Evolutionary conservation across 768 basidiomycete species (phyloP).

Genomic region (Clathrus columnatus): DNA sequence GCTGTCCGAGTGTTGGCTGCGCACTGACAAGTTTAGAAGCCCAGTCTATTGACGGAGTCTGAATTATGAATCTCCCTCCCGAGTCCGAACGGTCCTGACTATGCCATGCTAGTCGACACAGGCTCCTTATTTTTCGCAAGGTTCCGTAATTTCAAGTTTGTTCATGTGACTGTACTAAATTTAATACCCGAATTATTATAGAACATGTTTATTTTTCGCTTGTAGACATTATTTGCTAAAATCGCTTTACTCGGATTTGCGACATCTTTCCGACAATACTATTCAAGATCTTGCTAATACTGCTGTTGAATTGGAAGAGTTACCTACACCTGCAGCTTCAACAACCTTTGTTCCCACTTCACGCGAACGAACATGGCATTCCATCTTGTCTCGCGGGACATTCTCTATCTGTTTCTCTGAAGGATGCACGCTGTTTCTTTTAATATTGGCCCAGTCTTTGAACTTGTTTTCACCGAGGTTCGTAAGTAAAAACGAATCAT

Average conservation of each 20-base stretch:
- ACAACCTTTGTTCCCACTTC: constrained; percentile 12
- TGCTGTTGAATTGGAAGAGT: constrained; percentile 30
- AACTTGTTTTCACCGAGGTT: constrained; percentile 46
- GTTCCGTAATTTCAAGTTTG: background rate
- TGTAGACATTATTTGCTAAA: constrained; percentile 52
- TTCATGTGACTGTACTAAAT: background rate
- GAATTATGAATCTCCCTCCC: background rate
- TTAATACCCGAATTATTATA: constrained; percentile 17
- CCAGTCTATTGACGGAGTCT: background rate
- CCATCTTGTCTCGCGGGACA: constrained; percentile 43
- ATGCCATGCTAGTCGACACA: constrained; percentile 3
- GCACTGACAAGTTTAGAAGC: background rate
- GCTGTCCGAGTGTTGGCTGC: constrained; percentile 5
- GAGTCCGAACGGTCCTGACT: no score
- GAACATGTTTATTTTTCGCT: constrained; percentile 43
- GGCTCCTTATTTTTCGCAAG: background rate
- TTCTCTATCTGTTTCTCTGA: constrained; percentile 72
- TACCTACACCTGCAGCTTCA: constrained; percentile 31
- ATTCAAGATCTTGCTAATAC: constrained; percentile 15
- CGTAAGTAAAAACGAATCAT: constrained; percentile 18
- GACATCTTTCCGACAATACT: constrained; percentile 19
- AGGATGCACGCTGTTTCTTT: constrained; percentile 59
- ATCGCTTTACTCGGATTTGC: constrained; percentile 53
- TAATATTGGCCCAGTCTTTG: constrained; percentile 65
- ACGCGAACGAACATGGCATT: constrained; percentile 35